Percentiles rank a stretch among this genome's conserved stretches.
Conservation (phyloP, 1,284 basidiomycete species). For the Tilletia indica region DNA sequence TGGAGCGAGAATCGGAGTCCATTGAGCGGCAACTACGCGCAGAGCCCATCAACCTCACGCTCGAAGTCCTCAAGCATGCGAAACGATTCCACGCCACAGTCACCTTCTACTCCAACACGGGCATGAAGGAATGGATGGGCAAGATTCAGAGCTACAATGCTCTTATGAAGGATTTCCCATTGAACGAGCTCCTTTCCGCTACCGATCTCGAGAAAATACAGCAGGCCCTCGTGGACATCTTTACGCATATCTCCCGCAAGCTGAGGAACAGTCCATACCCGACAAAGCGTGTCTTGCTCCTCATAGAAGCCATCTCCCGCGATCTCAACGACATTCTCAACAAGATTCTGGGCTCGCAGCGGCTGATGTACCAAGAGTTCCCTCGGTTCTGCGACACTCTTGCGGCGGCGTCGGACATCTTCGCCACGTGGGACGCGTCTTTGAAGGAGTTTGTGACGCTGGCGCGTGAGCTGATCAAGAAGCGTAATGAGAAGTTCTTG, state of each 20-base stretch:
- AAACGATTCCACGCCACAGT: slow-evolving; percentile 97
- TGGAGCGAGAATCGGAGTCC: slow-evolving; percentile 86
- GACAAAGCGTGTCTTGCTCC: slow-evolving; percentile 86
- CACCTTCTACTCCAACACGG: slow-evolving; percentile 95
- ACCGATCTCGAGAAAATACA: slow-evolving; percentile 93
- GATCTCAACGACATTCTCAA: slow-evolving; percentile 95
- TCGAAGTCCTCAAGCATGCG: slow-evolving; percentile 91
- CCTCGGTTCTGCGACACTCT: slow-evolving; percentile 86
- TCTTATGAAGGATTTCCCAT: slow-evolving; percentile 97
- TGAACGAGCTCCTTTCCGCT: slow-evolving; percentile 91
- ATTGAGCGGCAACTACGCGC: slow-evolving; percentile 88
- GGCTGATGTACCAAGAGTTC: slow-evolving; percentile 90
- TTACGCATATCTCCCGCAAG: slow-evolving; percentile 91
- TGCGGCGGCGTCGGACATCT: slow-evolving; percentile 74
- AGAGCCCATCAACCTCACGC: slow-evolving; percentile 84
- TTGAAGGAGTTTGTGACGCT: slow-evolving; percentile 98
- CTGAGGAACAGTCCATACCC: slow-evolving; percentile 79
- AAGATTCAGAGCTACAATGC: slow-evolving; percentile 70
- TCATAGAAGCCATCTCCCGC: slow-evolving; percentile 94
- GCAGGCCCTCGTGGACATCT: slow-evolving; percentile 81
- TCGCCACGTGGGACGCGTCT: slow-evolving; percentile 91
- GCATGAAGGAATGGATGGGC: slow-evolving; percentile 68
- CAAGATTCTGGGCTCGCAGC: slow-evolving; percentile 82
- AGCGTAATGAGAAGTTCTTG: slow-evolving; percentile 88
- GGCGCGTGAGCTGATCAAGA: slow-evolving; percentile 88